These are phyloP conservation scores for Laguncularia racemosa DNA, from an alignment of 345 rosid species.

Conservation along the genomic window DNA sequence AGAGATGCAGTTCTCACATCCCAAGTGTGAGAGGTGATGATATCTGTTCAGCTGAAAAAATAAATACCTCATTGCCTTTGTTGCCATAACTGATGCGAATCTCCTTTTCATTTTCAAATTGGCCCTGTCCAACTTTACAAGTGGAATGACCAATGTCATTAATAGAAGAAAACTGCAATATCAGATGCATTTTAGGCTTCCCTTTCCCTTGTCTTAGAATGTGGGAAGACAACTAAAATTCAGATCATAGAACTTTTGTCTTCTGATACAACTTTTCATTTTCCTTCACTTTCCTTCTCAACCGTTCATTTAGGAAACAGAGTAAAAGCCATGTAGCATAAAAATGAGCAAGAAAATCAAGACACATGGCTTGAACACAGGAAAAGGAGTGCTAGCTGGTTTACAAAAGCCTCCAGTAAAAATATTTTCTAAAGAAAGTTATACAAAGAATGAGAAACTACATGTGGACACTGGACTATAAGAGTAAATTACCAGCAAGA, in stretches of 20 bases:
- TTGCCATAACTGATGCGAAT: constrained; percentile 82
- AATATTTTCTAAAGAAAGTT: not conserved
- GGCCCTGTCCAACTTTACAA: constrained; percentile 44
- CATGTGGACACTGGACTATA: not conserved
- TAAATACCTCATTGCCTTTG: constrained; percentile 95
- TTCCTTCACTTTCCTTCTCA: no score
- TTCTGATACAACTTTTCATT: not conserved
- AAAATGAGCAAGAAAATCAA: not conserved
- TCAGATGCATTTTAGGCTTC: no score
- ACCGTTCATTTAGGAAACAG: no score
- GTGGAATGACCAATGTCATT: not conserved
- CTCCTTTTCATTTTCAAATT: constrained; percentile 45
- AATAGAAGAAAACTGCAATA: not conserved
- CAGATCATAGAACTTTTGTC: constrained; percentile 3
- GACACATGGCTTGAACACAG: not conserved
- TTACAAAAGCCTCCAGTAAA: no score
- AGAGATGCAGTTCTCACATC: not conserved
- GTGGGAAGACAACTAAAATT: constrained; percentile 5
- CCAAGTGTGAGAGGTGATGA: not conserved
- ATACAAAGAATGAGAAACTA: not conserved
- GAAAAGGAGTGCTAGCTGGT: not conserved
- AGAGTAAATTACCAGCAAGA: constrained; percentile 53
- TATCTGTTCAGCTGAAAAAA: constrained; percentile 1
- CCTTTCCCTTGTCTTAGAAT: not conserved
- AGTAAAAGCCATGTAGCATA: not conserved